A percentile compares a stretch with the other conserved stretches of the same genome.
Conservation (phyloP, 2,329 filamentous ascomycete species). For the Arthrobotrys conoides region DNA sequence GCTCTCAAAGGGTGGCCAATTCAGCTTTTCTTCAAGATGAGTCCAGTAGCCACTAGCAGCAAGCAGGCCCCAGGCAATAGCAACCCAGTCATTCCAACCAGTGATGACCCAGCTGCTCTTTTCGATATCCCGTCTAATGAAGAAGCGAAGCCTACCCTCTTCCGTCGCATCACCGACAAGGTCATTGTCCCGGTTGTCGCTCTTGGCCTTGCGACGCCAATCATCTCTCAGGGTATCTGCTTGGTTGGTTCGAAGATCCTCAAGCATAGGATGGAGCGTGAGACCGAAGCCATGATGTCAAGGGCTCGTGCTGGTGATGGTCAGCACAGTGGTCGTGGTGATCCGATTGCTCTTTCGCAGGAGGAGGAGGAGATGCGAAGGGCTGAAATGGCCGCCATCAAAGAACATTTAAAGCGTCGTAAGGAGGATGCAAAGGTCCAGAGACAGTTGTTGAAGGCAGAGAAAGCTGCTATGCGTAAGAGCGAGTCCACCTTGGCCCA, state of each 20-base stretch:
- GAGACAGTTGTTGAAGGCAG: constrained; percentile 18
- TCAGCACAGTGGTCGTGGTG: background rate
- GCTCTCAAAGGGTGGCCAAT: background rate
- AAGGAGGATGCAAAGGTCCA: constrained; percentile 27
- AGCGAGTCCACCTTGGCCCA: background rate
- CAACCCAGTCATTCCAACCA: too few species aligned
- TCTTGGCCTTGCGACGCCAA: constrained; percentile 48
- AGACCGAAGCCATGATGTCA: constrained; percentile 14
- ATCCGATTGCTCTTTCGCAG: constrained; percentile 25
- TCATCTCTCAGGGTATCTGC: constrained; percentile 55
- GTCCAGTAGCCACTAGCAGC: background rate
- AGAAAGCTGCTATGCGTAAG: constrained; percentile 30
- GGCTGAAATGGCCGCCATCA: constrained; percentile 32
- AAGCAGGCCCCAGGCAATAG: too few species aligned
- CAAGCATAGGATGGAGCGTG: constrained; percentile 49
- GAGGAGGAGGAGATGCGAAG: constrained; percentile 30
- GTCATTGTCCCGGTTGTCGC: constrained; percentile 43
- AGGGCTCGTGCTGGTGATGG: background rate
- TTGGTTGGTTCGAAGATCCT: constrained; percentile 50
- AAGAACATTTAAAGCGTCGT: constrained; percentile 23
- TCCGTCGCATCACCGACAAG: constrained; percentile 14
- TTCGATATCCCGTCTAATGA: background rate
- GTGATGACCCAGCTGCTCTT: background rate
- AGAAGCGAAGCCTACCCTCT: background rate
- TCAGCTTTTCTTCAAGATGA: background rate